Evolutionary conservation across 352 stramenopile species (phyloP).

Genomic region (Pythium oligandrum): DNA sequence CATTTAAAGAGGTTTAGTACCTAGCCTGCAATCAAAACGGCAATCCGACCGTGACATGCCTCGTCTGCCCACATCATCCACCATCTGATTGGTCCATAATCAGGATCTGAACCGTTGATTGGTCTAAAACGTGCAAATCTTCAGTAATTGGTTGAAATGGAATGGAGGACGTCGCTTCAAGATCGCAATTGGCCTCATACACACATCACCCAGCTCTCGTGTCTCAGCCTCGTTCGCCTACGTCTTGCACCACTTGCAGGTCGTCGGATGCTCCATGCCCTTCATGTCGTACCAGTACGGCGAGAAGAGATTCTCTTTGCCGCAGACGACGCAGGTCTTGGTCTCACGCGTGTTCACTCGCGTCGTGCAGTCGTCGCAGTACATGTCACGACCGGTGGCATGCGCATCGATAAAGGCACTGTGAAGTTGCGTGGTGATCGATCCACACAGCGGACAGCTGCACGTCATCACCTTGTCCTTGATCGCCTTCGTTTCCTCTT

Average conservation of each 20-base stretch:
- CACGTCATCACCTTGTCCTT: slow-evolving; percentile 23
- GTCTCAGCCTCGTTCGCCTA: background rate
- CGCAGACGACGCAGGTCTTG: background rate
- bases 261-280: slow-evolving; percentile 2
- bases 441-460: slow-evolving; percentile 31
- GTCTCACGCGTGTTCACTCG: background rate
- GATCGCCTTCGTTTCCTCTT: slow-evolving; percentile 2
- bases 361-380: slow-evolving; percentile 13
- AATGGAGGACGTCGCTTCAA: no score
- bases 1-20: no score
- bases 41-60: no score
- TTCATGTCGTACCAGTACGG: slow-evolving; percentile 6
- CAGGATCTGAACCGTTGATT: no score
- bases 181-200: no score
- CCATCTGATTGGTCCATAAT: no score
- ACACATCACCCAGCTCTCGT: no score
- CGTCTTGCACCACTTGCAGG: background rate
- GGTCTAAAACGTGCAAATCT: no score
- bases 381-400: slow-evolving; percentile 13
- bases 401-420: slow-evolving; percentile 20
- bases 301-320: background rate
- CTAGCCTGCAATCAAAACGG: no score
- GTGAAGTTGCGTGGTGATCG: slow-evolving; percentile 17
- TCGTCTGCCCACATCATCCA: no score
- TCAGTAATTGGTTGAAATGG: no score